phyloP scores from a whole-genome alignment of 805 yeast species.

The Brettanomyces nanus region DNA sequence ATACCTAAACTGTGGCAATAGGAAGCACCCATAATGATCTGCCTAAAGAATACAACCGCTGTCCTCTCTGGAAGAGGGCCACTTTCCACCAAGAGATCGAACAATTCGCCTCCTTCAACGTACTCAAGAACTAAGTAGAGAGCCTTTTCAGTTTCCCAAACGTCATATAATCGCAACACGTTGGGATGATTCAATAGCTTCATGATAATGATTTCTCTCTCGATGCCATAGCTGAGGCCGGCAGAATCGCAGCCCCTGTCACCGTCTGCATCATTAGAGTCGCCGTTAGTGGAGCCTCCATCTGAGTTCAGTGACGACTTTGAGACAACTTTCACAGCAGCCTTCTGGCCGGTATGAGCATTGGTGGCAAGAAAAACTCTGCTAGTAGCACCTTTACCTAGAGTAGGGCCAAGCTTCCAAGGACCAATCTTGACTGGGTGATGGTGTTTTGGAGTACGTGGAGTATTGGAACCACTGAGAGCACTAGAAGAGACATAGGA shows the following conservation, averaged over 20 bases:
- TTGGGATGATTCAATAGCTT: constrained; percentile 71
- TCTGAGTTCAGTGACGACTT: constrained; percentile 53
- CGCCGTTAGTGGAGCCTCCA: not conserved
- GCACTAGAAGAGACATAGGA: constrained; percentile 32
- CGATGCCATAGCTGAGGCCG: constrained; percentile 74
- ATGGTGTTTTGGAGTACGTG: not conserved
- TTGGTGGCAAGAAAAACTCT: constrained; percentile 90
- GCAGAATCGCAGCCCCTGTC: constrained; percentile 36
- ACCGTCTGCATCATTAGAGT: constrained; percentile 17
- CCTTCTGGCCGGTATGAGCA: constrained; percentile 73
- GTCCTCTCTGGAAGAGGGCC: constrained; percentile 86
- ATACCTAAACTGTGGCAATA: constrained; percentile 62
- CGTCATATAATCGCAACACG: constrained; percentile 72
- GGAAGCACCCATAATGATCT: constrained; percentile 55
- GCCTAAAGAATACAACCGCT: constrained; percentile 81
- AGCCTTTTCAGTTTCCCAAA: constrained; percentile 81
- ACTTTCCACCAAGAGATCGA: constrained; percentile 80
- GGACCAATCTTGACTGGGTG: constrained; percentile 66
- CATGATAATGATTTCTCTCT: constrained; percentile 80
- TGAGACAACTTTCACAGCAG: constrained; percentile 95
- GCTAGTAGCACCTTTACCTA: constrained; percentile 96
- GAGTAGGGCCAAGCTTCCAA: constrained; percentile 90
- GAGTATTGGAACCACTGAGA: constrained; percentile 1
- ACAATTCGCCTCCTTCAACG: constrained; percentile 95
- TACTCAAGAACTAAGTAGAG: constrained; percentile 85